Percentiles rank a stretch among this genome's conserved stretches.
Conservation (phyloP, 2,329 filamentous ascomycete genomes). For the Penicillium polonicum region DNA sequence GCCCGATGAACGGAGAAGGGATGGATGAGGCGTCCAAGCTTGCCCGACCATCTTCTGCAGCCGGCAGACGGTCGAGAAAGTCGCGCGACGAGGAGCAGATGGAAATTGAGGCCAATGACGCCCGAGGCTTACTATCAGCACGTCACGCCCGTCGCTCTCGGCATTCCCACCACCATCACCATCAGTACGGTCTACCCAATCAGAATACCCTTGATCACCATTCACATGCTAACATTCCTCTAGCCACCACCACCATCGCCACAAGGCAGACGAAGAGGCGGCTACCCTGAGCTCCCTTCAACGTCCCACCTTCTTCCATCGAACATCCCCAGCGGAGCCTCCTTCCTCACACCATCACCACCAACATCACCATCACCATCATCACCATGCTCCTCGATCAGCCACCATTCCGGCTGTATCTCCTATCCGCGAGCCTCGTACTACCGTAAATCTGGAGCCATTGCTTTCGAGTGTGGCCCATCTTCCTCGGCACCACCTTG, state of each 20-base stretch:
- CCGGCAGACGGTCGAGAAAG: slow-evolving; percentile 63
- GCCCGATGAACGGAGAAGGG: slow-evolving; percentile 44
- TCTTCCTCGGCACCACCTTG: slow-evolving; percentile 74
- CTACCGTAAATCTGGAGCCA: slow-evolving; percentile 65
- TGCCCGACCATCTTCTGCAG: slow-evolving; percentile 46
- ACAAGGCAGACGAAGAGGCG: slow-evolving; percentile 52
- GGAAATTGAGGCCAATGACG: slow-evolving; percentile 65
- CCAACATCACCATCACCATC: slow-evolving; percentile 49
- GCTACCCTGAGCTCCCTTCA: slow-evolving; percentile 23
- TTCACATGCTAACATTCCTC: slow-evolving; percentile 18
- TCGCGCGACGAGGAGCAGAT: slow-evolving; percentile 73
- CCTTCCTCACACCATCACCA: slow-evolving; percentile 41
- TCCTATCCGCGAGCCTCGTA: slow-evolving; percentile 59
- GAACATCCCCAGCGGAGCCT: slow-evolving; percentile 30
- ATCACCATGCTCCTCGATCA: slow-evolving; percentile 32
- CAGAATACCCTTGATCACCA: background rate
- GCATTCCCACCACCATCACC: slow-evolving; percentile 58
- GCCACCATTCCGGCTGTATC: slow-evolving; percentile 25
- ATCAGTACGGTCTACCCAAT: slow-evolving; percentile 48
- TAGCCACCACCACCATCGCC: slow-evolving; percentile 56
- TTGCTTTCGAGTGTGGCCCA: slow-evolving; percentile 71
- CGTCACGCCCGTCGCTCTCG: slow-evolving; percentile 66
- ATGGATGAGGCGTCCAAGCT: slow-evolving; percentile 41
- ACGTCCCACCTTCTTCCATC: slow-evolving; percentile 31
- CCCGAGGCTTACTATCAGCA: slow-evolving; percentile 57